These are phyloP conservation scores for Alternaria infectoria DNA, from an alignment of 2,329 filamentous ascomycete species.

Conservation along the genomic window DNA sequence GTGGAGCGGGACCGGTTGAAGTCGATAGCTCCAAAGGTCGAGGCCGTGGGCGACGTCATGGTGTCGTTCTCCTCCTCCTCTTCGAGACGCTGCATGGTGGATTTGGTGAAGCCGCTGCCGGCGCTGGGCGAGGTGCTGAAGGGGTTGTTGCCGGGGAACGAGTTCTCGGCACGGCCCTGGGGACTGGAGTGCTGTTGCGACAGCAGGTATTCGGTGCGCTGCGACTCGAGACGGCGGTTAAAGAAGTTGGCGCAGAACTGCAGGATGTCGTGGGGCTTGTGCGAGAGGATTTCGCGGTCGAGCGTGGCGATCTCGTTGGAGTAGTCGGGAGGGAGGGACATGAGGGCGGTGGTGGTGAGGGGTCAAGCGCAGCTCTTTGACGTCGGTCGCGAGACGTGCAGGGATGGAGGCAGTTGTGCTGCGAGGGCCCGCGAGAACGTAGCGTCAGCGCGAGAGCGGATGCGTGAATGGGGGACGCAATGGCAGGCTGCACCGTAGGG, in stretches of 20 bases:
- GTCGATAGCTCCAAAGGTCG: conserved; percentile 53
- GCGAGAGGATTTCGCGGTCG: conserved; percentile 65
- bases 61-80: conserved; percentile 84
- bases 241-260: conserved; percentile 76
- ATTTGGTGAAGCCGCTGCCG: conserved; percentile 51
- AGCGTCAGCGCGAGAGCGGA: conserved; percentile 20
- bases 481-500: conserved; percentile 4
- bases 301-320: conserved; percentile 68
- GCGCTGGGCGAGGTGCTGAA: conserved; percentile 62
- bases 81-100: conserved; percentile 67
- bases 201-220: conserved; percentile 65
- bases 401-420: conserved; percentile 42
- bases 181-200: conserved; percentile 55
- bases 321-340: conserved; percentile 52
- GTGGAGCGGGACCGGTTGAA: conserved; percentile 46
- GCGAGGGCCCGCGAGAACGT: conserved; percentile 32
- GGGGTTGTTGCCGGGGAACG: conserved; percentile 80
- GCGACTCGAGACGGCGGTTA: conserved; percentile 67
- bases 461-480: conserved; percentile 3
- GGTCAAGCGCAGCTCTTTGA: conserved; percentile 48
- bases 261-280: conserved; percentile 67
- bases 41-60: conserved; percentile 73
- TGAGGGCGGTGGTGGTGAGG: conserved; percentile 41
- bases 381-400: conserved; percentile 45
- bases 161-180: conserved; percentile 65